Evolutionary conservation across 2,329 filamentous ascomycete species (phyloP).

Genomic region (Cladosporium velox): DNA sequence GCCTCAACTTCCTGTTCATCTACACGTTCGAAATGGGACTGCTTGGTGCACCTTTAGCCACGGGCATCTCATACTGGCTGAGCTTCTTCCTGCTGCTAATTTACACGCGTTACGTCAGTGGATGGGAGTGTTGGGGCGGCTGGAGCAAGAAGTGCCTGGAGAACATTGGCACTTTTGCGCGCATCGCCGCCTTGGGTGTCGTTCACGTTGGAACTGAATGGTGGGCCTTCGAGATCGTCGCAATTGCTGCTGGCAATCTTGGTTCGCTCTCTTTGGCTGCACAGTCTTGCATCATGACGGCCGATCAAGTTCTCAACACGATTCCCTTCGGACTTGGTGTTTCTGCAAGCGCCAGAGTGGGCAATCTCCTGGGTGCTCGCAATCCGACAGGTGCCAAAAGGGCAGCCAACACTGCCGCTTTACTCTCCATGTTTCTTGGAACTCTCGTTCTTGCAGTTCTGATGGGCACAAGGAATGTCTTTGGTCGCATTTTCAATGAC

Average conservation of each 20-base stretch:
- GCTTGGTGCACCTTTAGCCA: slow-evolving; percentile 77
- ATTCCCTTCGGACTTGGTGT: slow-evolving; percentile 86
- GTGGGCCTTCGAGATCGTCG: slow-evolving; percentile 94
- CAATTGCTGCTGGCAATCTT: slow-evolving; percentile 75
- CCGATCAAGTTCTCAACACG: slow-evolving; percentile 75
- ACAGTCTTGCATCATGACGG: slow-evolving; percentile 87
- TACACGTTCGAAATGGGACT: slow-evolving; percentile 71
- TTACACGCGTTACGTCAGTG: slow-evolving; percentile 70
- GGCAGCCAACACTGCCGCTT: slow-evolving; percentile 73
- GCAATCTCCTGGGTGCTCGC: slow-evolving; percentile 74
- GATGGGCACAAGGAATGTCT: slow-evolving; percentile 70
- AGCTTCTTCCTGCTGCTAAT: slow-evolving; percentile 75
- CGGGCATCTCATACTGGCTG: slow-evolving; percentile 81
- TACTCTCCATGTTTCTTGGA: slow-evolving; percentile 71
- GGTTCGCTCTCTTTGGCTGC: slow-evolving; percentile 78
- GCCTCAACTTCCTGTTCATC: slow-evolving; percentile 68
- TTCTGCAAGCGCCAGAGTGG: slow-evolving; percentile 73
- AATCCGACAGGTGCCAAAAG: slow-evolving; percentile 66
- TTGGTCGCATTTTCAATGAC: slow-evolving; percentile 79
- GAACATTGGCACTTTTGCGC: slow-evolving; percentile 70
- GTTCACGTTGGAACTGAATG: slow-evolving; percentile 84
- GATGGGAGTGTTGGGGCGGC: slow-evolving; percentile 79
- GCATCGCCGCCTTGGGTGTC: slow-evolving; percentile 73
- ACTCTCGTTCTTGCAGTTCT: slow-evolving; percentile 66
- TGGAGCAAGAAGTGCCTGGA: slow-evolving; percentile 64